phyloP scores from a whole-genome alignment of 2,329 filamentous ascomycete genomes.

The Diaporthe destruens region DNA sequence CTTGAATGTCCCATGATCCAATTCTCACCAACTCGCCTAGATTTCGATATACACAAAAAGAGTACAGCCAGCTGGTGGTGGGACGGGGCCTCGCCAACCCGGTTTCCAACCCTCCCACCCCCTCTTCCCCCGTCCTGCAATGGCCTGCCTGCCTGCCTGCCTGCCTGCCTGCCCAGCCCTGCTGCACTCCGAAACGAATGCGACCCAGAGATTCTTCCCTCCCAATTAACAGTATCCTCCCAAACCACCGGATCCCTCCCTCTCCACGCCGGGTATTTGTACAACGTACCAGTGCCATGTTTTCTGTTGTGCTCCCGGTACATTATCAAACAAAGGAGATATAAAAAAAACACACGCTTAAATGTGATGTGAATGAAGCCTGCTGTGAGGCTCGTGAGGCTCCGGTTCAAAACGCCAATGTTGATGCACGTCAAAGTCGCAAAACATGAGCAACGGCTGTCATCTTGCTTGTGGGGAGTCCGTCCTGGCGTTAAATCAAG shows the following conservation, averaged over 20 bases:
- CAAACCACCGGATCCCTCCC: not conserved
- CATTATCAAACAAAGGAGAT: not conserved
- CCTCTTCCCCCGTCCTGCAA: too few relatives aligned
- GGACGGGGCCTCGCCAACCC: not conserved
- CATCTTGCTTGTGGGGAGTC: constrained; percentile 7
- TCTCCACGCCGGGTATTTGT: constrained; percentile 23
- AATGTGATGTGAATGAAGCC: not conserved
- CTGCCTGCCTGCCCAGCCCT: not conserved
- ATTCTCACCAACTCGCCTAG: not conserved
- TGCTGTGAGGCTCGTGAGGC: constrained; percentile 1
- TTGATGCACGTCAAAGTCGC: constrained; percentile 29
- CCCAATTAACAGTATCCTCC: not conserved
- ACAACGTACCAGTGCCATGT: not conserved
- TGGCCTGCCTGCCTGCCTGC: too few relatives aligned
- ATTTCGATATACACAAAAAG: constrained; percentile 5
- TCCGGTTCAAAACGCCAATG: constrained; percentile 25
- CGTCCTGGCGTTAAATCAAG: constrained; percentile 9
- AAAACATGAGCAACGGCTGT: not conserved
- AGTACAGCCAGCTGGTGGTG: not conserved
- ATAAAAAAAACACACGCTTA: not conserved
- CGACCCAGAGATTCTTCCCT: not conserved
- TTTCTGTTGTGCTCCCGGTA: constrained; percentile 6
- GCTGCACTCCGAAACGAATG: constrained; percentile 11
- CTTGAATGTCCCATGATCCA: not conserved
- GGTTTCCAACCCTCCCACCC: not conserved